phyloP scores from a whole-genome alignment of 805 yeast genomes.

The Saturnispora saitoi region DNA sequence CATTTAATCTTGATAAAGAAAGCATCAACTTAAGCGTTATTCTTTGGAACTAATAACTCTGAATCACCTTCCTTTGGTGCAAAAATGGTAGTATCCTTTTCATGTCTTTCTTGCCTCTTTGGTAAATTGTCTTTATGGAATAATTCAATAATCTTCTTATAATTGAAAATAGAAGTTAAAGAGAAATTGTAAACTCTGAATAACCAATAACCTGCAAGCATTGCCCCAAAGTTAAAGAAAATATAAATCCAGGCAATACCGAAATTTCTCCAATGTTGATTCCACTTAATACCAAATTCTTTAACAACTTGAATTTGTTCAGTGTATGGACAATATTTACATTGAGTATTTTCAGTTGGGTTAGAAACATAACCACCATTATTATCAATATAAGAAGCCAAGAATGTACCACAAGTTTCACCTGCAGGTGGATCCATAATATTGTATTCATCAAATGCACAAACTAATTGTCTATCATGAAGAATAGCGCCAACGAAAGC shows the following conservation, averaged over 20 bases:
- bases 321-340: conserved; percentile 41
- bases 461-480: conserved; percentile 42
- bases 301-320: conserved; percentile 39
- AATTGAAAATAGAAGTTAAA: conserved; percentile 25
- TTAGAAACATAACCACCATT: conserved; percentile 50
- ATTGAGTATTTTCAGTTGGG: conserved; percentile 37
- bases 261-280: conserved; percentile 55
- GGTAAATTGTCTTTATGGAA: conserved; percentile 16
- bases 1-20: not conserved
- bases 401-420: conserved; percentile 51
- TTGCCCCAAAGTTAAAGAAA: conserved; percentile 39
- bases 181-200: conserved; percentile 32
- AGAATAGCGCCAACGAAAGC: conserved; percentile 42
- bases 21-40: not conserved
- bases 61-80: conserved; percentile 33
- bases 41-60: conserved; percentile 24
- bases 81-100: conserved; percentile 37
- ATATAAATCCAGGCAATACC: conserved; percentile 55
- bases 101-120: conserved; percentile 39
- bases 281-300: conserved; percentile 35
- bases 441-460: conserved; percentile 40
- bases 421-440: conserved; percentile 53
- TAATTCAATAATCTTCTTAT: conserved; percentile 31
- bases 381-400: conserved; percentile 32
- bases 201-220: conserved; percentile 31